Base-by-base conservation (phyloP, 179 eudicot genomes). In the Dionaea muscipula region DNA sequence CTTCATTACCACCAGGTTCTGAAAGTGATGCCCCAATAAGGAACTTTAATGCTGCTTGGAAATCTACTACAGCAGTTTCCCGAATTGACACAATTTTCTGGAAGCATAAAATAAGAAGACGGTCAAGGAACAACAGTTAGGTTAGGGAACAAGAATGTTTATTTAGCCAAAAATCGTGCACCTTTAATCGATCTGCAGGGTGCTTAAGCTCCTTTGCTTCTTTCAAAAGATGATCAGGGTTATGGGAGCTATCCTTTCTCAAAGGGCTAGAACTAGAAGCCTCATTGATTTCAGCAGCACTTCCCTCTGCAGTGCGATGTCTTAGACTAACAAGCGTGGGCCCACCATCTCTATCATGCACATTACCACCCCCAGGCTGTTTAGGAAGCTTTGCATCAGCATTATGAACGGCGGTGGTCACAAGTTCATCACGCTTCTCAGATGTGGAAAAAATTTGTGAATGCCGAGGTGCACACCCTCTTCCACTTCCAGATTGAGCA, bases 1-100 rank as follows among this genome's bases (percentile, higher is more conserved):
- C 54, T 71, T 68, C 77, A 53, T 19, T 43, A 55, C 64, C 56
- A 46, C 61, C 65, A 38, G 67, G 69, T 60, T 76, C 81, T 50
- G 69, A 19, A 60, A 76, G 65, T 5, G 75, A 66, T 31, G 81
- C 81, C 26, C 77, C 78, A 18, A 72, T 70, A 53, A 76, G 75
- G 61, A 72, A 76, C 65, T 76, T 73, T 65, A 76, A 61, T n/a
- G 75, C 72, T 18, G 81, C 81, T 60, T 76, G 75, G 67, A 76
- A 72, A 62, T 67, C 70, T 25, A 73, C 65, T 23, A 56, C 62
- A 11, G 81, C 69, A 59, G 75, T 76, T 47, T 60, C 63, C 41
- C 53, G 58, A 21, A 66, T 72, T 57, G 78, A 70, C 26, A 72
- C 77, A 59, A 59, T 58, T 49, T 53, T 58, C 78, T 74, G 57